Evolutionary conservation across 208 protist genomes (phyloP), one percentile per base, ranked within the genome.

Genomic region (Leishmania guyanensis): DNA sequence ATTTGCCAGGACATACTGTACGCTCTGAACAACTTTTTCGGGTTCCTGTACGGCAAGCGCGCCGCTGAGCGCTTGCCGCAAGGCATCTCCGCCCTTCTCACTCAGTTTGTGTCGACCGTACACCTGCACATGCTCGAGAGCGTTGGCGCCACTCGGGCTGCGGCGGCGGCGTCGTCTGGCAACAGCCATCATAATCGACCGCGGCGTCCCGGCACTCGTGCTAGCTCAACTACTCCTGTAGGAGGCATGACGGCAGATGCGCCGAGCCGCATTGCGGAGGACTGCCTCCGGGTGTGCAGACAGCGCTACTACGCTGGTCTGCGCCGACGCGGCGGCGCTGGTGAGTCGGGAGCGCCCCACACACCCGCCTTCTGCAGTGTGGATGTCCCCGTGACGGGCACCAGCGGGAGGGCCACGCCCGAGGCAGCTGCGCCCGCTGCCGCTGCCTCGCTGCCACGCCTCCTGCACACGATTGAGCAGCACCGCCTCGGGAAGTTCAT

Each of bases 1-100:
- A 95, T 97, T 77, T 92, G 86, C 51, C 93, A 97, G 79, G 93
- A 97, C 70, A 96, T 97, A 54, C 78, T 91, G 76, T 96, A 91
- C 80, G 89, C 89, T 22, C 88, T 95, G 84, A 94, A 89, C 51
- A 89, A 95, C 75, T 96, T 97, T 75, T 94, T 95, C 81, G 90
- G 86, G 78, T 83, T 90, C 3, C 81, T 97, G 48, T 84, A 95
- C 80, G 94, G 94, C 48, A 89, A 88, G 50, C 89, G 91, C 26
- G 81, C 88, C 26, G 90, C 90, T 0, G 77, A 51, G 36, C 90
- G 94, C 33, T 85, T 98, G 50, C 93, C 94, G 58, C 91, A 94
- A 71, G 92, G 91, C 26, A 92, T 98, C 72, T 91, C 93, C 43
- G 80, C 90, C 22, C 70, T 98, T 66, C 76, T 98, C 43, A 95